Evolutionary conservation across 1,139 yeast species (phyloP), one percentile per base, ranked within the genome.

Genomic region (Suhomyces ambrosiae): DNA sequence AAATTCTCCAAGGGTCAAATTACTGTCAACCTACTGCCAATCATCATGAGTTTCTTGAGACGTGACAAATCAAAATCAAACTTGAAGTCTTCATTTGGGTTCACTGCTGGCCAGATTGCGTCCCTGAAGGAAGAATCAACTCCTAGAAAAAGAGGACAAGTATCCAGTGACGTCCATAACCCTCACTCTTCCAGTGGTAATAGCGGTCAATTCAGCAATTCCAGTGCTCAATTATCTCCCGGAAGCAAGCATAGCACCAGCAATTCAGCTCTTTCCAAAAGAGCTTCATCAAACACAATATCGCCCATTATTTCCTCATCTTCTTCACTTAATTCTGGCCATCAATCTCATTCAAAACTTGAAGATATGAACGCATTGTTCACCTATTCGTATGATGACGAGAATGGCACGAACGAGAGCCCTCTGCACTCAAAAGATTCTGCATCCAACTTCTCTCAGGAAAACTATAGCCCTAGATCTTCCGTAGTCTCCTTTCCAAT

Each of bases 41-140:
- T 21, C 31, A 13, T 13, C 33, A 24, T 61, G 67, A 59, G 63
- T 47, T 61, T 61, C 45, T 52, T 61, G 42, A 54, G 57, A 47
- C 52, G 61, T 32, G 64, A 61, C 42, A 60, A 55, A 46, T 56
- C 65, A 31, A 56, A 50, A 42, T 38, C 45, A 30, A 56, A 51
- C 37, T 35, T 54, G 35, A 46, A 38, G 35, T 13, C 46, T 12
- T 40, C 48, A 22, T 45, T 48, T 26, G 45, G 43, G 24, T 39
- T 42, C 28, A 39, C 43, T 39, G 48, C 52, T 15, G 50, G 51
- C 30, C 51, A 48, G 51, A 42, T 37, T 27, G 23, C 37, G 11
- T 31, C 38, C 24, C 38, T 18, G 8, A 32, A 30, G n/a, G 15
- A 18, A 26, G 36, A 36, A 3, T 5, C 18, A 12, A 11, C 14